phyloP scores from a whole-genome alignment of 2,329 filamentous ascomycete species.

The Sporothrix phasma region DNA sequence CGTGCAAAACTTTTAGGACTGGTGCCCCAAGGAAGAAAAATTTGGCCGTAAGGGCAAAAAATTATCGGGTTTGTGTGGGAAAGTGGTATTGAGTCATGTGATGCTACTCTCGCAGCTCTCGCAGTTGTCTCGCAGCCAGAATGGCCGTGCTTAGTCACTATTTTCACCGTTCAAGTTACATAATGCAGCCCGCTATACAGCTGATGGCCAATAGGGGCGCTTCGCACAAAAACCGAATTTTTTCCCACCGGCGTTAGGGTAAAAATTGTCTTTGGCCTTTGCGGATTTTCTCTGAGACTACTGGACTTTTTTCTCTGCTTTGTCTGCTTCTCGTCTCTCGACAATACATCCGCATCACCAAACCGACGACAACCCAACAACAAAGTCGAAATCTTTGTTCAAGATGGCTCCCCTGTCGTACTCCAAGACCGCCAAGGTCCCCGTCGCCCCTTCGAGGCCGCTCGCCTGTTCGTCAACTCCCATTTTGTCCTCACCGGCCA shows the following conservation, averaged over 20 bases:
- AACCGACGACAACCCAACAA: constrained; percentile 11
- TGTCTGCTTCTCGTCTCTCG: constrained; percentile 5
- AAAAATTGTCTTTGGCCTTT: constrained; percentile 6
- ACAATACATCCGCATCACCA: constrained; percentile 7
- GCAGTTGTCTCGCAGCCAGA: too few species aligned
- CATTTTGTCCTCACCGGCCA: constrained; percentile 42
- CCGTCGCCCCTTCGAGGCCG: constrained; percentile 91
- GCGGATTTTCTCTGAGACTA: constrained; percentile 1
- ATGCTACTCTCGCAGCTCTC: background rate
- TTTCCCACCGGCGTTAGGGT: constrained; percentile 15
- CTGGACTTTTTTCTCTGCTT: background rate
- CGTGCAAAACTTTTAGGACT: constrained; percentile 17
- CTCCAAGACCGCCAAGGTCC: constrained; percentile 99
- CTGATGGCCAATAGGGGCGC: background rate
- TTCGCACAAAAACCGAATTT: constrained; percentile 16
- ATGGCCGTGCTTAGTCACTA: background rate
- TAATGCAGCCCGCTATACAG: background rate
- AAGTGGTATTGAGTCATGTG: constrained; percentile 13
- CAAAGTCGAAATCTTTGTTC: constrained; percentile 7
- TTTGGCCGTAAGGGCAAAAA: constrained; percentile 11
- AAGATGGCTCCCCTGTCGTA: constrained; percentile 54
- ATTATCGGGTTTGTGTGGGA: constrained; percentile 16
- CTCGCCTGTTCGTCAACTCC: constrained; percentile 85
- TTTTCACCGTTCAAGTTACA: background rate
- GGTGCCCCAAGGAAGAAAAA: constrained; percentile 10